A percentile compares a stretch with the other conserved stretches of the same genome.
Conservation (phyloP, 2,329 filamentous ascomycete genomes). For the Colletotrichum trifolii region DNA sequence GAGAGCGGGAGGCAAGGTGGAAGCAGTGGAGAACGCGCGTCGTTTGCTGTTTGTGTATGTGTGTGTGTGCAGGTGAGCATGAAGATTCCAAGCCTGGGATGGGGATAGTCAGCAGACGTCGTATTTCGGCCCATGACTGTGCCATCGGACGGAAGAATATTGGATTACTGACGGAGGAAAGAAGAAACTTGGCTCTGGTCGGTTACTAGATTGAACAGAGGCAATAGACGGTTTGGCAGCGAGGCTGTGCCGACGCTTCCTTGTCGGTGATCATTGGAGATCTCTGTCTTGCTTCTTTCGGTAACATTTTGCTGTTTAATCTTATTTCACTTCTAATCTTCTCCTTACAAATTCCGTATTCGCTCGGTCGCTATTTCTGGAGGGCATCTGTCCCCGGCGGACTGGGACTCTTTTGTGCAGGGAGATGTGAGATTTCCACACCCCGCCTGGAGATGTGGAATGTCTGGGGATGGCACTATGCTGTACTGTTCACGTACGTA, state of each 20-base stretch:
- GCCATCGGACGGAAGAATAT: not conserved
- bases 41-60: not conserved
- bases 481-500: too few relatives aligned
- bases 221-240: not conserved
- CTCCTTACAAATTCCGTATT: not conserved
- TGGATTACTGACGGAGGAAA: not conserved
- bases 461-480: too few relatives aligned
- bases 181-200: conserved; percentile 5
- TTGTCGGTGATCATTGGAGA: not conserved
- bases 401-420: too few relatives aligned
- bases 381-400: too few relatives aligned
- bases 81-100: too few relatives aligned
- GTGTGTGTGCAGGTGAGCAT: too few relatives aligned
- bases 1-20: not conserved
- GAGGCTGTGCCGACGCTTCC: conserved; percentile 9
- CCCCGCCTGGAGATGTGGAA: too few relatives aligned
- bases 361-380: too few relatives aligned
- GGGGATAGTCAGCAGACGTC: too few relatives aligned
- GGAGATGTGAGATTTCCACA: too few relatives aligned
- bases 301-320: not conserved
- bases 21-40: conserved; percentile 8
- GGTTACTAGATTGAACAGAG: not conserved
- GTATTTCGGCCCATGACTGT: not conserved
- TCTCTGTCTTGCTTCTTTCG: not conserved
- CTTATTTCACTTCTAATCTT: conserved; percentile 11